phyloP scores from a whole-genome alignment of 2,329 filamentous ascomycete species.

The Fusarium pilosicola region DNA sequence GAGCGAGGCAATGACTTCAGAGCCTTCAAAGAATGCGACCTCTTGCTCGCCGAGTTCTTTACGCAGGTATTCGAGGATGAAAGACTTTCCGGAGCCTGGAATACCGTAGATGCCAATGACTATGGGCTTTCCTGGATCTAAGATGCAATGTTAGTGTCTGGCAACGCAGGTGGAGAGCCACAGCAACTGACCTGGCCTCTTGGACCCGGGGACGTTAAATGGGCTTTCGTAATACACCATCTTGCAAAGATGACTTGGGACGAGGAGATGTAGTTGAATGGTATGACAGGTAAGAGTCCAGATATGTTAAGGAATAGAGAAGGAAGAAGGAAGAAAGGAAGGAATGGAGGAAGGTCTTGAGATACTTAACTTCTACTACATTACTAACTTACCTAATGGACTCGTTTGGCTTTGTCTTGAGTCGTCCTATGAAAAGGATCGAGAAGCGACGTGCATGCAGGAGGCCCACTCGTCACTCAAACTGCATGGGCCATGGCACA shows the following conservation, averaged over 20 bases:
- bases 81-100: constrained; percentile 64
- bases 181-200: too few species aligned
- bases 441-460: not conserved
- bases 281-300: too few species aligned
- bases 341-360: too few species aligned
- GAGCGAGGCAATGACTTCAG: constrained; percentile 55
- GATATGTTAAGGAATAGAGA: too few species aligned
- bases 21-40: constrained; percentile 64
- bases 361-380: accelerated
- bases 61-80: constrained; percentile 54
- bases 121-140: constrained; percentile 26
- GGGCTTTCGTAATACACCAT: too few species aligned
- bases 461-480: not conserved
- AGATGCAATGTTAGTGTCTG: not conserved
- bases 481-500: too few species aligned
- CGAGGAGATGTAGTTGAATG: too few species aligned
- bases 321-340: too few species aligned
- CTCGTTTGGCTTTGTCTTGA: accelerated
- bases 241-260: too few species aligned
- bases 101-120: constrained; percentile 66
- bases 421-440: not conserved
- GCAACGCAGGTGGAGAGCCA: too few species aligned
- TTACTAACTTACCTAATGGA: accelerated
- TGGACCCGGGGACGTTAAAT: too few species aligned
- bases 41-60: constrained; percentile 44